Conservation (phyloP, 768 basidiomycete genomes). For the Phylloporus sp. region DNA sequence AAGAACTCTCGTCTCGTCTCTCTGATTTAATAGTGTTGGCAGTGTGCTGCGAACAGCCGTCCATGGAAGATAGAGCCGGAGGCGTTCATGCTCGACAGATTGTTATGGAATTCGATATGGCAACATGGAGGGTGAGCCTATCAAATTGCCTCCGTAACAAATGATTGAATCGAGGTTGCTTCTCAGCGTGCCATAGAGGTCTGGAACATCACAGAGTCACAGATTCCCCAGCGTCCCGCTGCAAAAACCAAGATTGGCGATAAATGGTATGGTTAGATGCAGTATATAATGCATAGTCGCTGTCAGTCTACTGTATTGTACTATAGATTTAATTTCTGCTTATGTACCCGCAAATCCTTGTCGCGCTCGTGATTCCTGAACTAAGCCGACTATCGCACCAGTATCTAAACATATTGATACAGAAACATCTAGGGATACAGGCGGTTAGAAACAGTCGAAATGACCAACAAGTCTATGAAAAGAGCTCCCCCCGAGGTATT, state of each 20-base stretch:
- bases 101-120: slow-evolving; percentile 88
- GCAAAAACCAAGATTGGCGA: slow-evolving; percentile 52
- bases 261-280: slow-evolving; percentile 64
- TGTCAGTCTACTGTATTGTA: slow-evolving; percentile 15
- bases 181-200: slow-evolving; percentile 78
- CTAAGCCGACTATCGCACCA: not conserved
- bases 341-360: not conserved
- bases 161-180: not conserved
- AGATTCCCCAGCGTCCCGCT: slow-evolving; percentile 69
- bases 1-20: not conserved
- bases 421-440: slow-evolving; percentile 4
- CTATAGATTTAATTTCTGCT: slow-evolving; percentile 9
- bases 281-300: not conserved
- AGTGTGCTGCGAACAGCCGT: slow-evolving; percentile 65
- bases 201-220: slow-evolving; percentile 71
- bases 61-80: slow-evolving; percentile 54
- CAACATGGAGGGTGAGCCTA: slow-evolving; percentile 71
- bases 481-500: not conserved
- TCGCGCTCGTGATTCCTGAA: not conserved
- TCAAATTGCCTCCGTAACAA: not conserved
- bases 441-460: not conserved
- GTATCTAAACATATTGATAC: not conserved
- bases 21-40: not conserved
- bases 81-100: slow-evolving; percentile 76
- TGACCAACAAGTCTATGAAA: not conserved